phyloP scores from a whole-genome alignment of 169 alveolate genomes.

The Eimeria brunetti region DNA sequence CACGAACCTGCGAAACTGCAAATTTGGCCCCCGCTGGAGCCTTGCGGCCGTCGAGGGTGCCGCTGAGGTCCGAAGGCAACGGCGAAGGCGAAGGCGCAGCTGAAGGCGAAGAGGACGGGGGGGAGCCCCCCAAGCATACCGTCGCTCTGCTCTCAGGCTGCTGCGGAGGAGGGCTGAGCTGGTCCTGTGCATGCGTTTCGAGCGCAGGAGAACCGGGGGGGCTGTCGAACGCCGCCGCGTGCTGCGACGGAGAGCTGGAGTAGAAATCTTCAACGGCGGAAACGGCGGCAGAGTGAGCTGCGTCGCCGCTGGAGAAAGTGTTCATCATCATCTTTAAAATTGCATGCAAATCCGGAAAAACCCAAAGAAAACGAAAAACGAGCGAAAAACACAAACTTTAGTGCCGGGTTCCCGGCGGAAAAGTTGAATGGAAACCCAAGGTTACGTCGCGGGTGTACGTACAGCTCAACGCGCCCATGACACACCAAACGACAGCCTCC shows the following conservation, averaged over 20 bases:
- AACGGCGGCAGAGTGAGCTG: background rate
- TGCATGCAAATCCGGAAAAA: background rate
- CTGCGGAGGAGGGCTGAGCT: background rate
- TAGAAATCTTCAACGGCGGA: constrained; percentile 55
- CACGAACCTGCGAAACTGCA: constrained; percentile 41
- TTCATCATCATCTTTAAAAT: constrained; percentile 28
- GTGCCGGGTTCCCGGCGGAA: background rate
- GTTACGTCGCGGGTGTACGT: background rate
- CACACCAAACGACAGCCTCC: background rate
- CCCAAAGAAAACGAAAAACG: background rate
- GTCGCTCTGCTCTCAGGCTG: constrained; percentile 14
- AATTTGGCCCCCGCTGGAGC: constrained; percentile 28
- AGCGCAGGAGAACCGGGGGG: background rate
- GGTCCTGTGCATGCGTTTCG: background rate
- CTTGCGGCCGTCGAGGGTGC: constrained; percentile 21
- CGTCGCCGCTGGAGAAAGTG: background rate
- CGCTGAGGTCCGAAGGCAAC: background rate
- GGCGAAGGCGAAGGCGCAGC: background rate
- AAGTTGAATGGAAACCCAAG: background rate
- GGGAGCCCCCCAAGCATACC: background rate
- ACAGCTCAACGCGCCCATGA: constrained; percentile 6
- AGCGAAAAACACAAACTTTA: background rate
- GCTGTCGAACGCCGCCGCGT: background rate
- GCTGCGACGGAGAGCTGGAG: constrained; percentile 40
- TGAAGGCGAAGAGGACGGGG: background rate